phyloP scores from a whole-genome alignment of 768 basidiomycete species.

The Panellus pusillus region DNA sequence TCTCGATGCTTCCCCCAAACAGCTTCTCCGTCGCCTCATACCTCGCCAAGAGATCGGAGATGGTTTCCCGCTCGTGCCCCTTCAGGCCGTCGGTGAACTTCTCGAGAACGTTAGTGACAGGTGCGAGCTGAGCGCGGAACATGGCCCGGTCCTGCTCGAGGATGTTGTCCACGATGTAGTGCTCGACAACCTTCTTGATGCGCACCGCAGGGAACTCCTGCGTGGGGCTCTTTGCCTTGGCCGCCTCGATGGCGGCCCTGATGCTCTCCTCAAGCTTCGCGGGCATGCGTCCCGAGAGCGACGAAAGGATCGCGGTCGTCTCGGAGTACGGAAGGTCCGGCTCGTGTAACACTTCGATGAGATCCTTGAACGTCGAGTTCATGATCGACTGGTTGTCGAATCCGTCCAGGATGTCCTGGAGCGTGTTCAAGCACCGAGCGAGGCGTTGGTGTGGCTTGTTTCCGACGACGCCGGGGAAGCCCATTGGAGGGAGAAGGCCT shows the following conservation, averaged over 20 bases:
- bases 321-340: conserved; percentile 89
- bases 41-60: conserved; percentile 73
- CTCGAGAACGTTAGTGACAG: conserved; percentile 75
- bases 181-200: conserved; percentile 83
- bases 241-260: conserved; percentile 72
- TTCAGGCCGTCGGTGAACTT: conserved; percentile 82
- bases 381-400: conserved; percentile 96
- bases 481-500: conserved; percentile 90
- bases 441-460: conserved; percentile 90
- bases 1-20: conserved; percentile 93
- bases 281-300: conserved; percentile 92
- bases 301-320: conserved; percentile 76
- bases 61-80: conserved; percentile 76
- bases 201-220: conserved; percentile 90
- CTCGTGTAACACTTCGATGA: conserved; percentile 78
- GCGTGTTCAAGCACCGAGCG: conserved; percentile 65
- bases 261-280: conserved; percentile 86
- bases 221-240: conserved; percentile 68
- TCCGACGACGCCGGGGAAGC: conserved; percentile 80
- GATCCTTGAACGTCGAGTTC: conserved; percentile 82
- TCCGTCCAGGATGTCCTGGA: conserved; percentile 92
- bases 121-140: conserved; percentile 70
- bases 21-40: conserved; percentile 89
- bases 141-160: conserved; percentile 77
- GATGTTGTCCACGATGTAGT: conserved; percentile 79